These are phyloP conservation scores for Calocera cornea DNA, from an alignment of 768 basidiomycete species.

Conservation along the genomic window DNA sequence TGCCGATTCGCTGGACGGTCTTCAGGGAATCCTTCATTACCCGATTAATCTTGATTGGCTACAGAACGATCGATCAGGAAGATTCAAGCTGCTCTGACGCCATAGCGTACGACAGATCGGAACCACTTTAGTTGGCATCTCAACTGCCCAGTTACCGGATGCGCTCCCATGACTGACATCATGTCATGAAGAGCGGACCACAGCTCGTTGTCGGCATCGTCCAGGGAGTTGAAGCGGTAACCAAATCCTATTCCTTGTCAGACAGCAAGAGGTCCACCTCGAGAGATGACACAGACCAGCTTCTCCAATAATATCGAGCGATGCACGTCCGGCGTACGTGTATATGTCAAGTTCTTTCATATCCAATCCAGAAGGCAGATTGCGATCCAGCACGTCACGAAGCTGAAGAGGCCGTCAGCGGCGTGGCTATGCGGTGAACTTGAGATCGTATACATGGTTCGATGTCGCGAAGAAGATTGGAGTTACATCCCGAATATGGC, in stretches of 20 bases:
- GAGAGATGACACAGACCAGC: slow-evolving; percentile 31
- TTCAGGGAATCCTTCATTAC: background rate
- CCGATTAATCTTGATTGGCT: background rate
- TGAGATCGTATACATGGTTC: slow-evolving; percentile 29
- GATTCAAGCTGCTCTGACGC: background rate
- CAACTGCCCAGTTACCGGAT: background rate
- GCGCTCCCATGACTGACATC: slow-evolving; percentile 24
- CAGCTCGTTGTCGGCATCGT: slow-evolving; percentile 63
- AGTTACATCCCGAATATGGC: slow-evolving; percentile 36
- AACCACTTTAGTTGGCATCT: background rate
- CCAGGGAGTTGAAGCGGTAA: slow-evolving; percentile 70
- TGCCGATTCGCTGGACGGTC: slow-evolving; percentile 12
- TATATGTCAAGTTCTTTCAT: slow-evolving; percentile 38
- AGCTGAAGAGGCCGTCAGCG: background rate
- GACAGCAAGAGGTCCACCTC: background rate
- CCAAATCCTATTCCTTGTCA: slow-evolving; percentile 37
- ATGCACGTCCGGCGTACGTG: slow-evolving; percentile 50
- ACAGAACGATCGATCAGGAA: background rate
- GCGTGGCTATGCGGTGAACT: background rate
- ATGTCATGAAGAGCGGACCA: slow-evolving; percentile 73
- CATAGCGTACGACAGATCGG: background rate
- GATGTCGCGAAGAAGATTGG: slow-evolving; percentile 52
- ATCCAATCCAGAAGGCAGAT: background rate
- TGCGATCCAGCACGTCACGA: background rate
- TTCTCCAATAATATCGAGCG: slow-evolving; percentile 64